Evolutionary conservation across 495 filamentous ascomycete genomes (phyloP).

Genomic region (Alectoria sarmentosa): DNA sequence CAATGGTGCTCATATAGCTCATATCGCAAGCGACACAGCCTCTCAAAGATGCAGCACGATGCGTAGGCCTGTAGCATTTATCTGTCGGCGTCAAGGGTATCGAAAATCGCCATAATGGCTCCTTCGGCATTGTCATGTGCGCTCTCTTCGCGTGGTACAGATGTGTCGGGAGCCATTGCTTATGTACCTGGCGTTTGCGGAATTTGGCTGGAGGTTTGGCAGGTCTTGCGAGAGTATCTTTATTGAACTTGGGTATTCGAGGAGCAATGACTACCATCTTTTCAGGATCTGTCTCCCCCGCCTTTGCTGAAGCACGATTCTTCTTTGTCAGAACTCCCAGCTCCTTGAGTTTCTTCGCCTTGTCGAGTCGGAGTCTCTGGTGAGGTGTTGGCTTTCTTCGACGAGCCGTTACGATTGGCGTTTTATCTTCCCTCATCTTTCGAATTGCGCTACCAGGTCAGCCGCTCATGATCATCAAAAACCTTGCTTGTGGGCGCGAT

Average conservation of each 20-base stretch:
- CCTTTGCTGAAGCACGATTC: conserved; percentile 27
- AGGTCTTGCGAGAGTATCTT: conserved; percentile 60
- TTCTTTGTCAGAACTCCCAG: conserved; percentile 54
- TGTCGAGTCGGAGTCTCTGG: conserved; percentile 74
- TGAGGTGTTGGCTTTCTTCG: conserved; percentile 63
- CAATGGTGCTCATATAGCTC: conserved; percentile 88
- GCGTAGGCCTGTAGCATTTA: conserved; percentile 82
- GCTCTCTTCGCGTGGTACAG: conserved; percentile 91
- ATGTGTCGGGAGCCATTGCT: conserved; percentile 94
- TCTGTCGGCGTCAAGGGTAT: conserved; percentile 76
- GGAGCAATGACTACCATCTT: conserved; percentile 32
- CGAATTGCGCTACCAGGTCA: conserved; percentile 16
- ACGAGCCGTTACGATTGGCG: conserved; percentile 67
- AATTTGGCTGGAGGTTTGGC: conserved; percentile 61
- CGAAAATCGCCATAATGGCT: conserved; percentile 84
- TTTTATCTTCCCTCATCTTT: conserved; percentile 83
- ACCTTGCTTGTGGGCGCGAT: conserved; percentile 10
- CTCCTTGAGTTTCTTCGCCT: conserved; percentile 61
- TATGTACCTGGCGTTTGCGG: conserved; percentile 76
- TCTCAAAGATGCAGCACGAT: conserved; percentile 65
- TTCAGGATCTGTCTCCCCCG: conserved; percentile 30
- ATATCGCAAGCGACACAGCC: conserved; percentile 82
- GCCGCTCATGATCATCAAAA: background rate
- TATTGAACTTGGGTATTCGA: conserved; percentile 61
- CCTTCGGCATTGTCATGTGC: conserved; percentile 68